phyloP scores from a whole-genome alignment of 495 filamentous ascomycete genomes.

The Hyaloscypha hepaticicola region DNA sequence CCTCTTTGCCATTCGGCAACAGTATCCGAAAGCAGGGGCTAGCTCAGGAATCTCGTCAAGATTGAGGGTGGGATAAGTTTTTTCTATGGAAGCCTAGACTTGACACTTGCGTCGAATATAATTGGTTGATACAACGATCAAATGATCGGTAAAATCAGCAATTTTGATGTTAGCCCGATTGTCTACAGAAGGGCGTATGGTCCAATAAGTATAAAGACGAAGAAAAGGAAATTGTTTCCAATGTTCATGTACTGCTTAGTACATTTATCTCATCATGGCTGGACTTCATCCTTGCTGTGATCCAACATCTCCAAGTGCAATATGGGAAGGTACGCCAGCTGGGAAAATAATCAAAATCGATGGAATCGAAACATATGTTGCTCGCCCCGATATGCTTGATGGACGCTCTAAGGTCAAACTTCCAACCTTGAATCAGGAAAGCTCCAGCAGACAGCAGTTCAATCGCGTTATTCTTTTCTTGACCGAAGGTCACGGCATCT shows the following conservation, averaged over 20 bases:
- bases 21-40: background rate
- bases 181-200: background rate
- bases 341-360: constrained; percentile 10
- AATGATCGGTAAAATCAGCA: background rate
- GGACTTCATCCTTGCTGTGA: constrained; percentile 16
- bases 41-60: too few relatives aligned
- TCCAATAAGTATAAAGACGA: background rate
- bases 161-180: background rate
- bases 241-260: background rate
- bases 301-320: constrained; percentile 7
- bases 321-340: constrained; percentile 14
- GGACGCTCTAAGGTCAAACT: background rate
- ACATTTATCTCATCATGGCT: background rate
- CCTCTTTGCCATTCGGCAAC: background rate
- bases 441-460: background rate
- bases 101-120: background rate
- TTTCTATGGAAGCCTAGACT: background rate
- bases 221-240: background rate
- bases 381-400: background rate
- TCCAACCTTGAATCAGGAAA: background rate
- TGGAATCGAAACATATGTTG: constrained; percentile 14
- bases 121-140: background rate
- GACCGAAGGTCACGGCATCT: constrained; percentile 16
- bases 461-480: constrained; percentile 10
- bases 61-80: background rate